Evolutionary conservation across 2,329 filamentous ascomycete genomes (phyloP), one percentile per base, ranked within the genome.

Genomic region (Colletotrichum liriopes): DNA sequence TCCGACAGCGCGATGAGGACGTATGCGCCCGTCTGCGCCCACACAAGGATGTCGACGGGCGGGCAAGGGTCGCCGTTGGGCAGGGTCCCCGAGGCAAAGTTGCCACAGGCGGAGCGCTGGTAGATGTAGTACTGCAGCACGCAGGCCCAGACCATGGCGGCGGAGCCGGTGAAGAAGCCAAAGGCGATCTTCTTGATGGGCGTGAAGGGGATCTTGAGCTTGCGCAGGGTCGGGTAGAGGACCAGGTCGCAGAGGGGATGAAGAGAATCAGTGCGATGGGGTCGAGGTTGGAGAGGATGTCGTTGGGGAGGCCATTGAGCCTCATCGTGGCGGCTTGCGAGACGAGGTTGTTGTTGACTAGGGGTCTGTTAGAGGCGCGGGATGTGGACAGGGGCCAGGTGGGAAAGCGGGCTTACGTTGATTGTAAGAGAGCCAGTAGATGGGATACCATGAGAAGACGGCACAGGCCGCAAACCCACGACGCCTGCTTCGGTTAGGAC

Each of bases 231-330:
- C 0, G 93, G 93, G 80, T 94, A 95, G 72, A 95, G 78, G 64
- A 93, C 59, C 26, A 84, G 86, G 78, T 95, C 86, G 77, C 88
- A 85, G 45, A 92, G 93, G 61, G 88, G 45, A 95, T 90, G 81
- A 96, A 96, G 20, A 93, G 95, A 63, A 93, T 95, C 79, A 96
- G 86, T 73, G 93, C 94, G 85, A 96, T 95, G 79, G 92, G 93
- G 75, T 86, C 89, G 62, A 96, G 89, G 82, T 94, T 94, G 74
- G 89, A 88, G 75, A 95, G 86, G 68, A 95, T 86, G 78, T 95
- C 93, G 83, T 95, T 95, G 73, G 93, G 93, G 3, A 95, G 87
- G 18, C 92, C 92, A 75, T 92, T 87, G 3, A 92, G 88, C 37
- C 87, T 77, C 92, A 93, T 92, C 12, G 87, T 87, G 12, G 88